These are phyloP conservation scores for Ceratonia siliqua DNA, from an alignment of 306 rosid genomes.

Conservation along the genomic window DNA sequence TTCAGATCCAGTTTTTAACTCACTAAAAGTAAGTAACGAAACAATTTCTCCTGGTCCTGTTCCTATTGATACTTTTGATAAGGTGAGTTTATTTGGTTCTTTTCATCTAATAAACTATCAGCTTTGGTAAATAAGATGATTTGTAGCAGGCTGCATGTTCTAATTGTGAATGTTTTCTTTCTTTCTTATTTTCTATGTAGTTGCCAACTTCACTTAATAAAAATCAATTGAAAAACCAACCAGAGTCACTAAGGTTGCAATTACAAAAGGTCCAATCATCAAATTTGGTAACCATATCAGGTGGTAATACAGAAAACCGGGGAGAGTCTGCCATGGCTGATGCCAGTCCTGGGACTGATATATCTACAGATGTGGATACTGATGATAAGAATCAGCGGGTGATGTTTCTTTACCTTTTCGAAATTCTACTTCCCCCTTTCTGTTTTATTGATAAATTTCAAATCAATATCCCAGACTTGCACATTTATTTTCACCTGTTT, in stretches of 20 bases:
- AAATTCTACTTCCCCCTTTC: constrained; percentile 6
- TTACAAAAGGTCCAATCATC: constrained; percentile 49
- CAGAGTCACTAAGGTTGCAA: constrained; percentile 40
- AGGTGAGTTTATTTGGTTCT: constrained; percentile 46
- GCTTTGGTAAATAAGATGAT: constrained; percentile 13
- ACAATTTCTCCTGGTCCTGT: constrained; percentile 45
- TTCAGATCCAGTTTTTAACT: constrained; percentile 50
- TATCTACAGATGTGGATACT: constrained; percentile 91
- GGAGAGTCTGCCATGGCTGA: constrained; percentile 81
- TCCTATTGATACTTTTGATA: constrained; percentile 36
- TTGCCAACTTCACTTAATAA: constrained; percentile 40
- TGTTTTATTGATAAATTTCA: constrained; percentile 23
- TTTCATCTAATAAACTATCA: constrained; percentile 27
- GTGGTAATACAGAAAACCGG: constrained; percentile 46
- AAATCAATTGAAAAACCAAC: constrained; percentile 32
- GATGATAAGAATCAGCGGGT: constrained; percentile 92
- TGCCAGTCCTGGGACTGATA: constrained; percentile 97
- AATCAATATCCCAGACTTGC: constrained; percentile 9
- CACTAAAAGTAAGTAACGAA: constrained; percentile 41
- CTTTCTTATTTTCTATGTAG: constrained; percentile 31
- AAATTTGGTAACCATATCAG: constrained; percentile 38
- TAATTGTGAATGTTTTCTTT: constrained; percentile 18
- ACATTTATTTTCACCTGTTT: constrained; percentile 5
- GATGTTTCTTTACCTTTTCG: constrained; percentile 35
- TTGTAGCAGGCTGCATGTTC: background rate